These are phyloP conservation scores for Inosperma sp. DNA, from an alignment of 768 basidiomycete genomes.

Conservation along the genomic window DNA sequence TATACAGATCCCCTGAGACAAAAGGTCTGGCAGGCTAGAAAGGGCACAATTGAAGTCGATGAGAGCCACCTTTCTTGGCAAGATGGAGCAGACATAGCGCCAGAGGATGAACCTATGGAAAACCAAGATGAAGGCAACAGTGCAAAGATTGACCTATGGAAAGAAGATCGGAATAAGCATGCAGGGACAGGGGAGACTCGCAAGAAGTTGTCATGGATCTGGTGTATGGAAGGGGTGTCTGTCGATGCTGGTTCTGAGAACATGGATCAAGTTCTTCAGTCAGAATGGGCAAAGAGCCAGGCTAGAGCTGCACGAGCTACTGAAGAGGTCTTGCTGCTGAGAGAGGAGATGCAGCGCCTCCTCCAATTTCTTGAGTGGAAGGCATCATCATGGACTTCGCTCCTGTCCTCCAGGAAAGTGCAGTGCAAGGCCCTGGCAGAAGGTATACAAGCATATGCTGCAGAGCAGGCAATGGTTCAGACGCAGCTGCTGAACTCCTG, in stretches of 20 bases:
- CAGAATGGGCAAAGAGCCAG: conserved; percentile 3
- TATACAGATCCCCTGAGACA: neutral
- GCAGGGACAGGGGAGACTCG: conserved; percentile 8
- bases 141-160: neutral
- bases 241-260: neutral
- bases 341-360: conserved; percentile 1
- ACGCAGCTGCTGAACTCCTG: neutral
- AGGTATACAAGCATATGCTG: neutral
- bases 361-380: neutral
- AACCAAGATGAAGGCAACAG: neutral
- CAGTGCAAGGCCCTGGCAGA: neutral
- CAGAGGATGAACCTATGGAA: neutral
- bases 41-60: conserved; percentile 1
- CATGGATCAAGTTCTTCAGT: neutral
- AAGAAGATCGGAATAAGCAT: neutral
- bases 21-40: neutral
- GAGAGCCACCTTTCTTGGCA: neutral
- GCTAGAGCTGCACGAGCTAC: neutral
- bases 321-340: conserved; percentile 3
- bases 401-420: neutral
- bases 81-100: too few relatives aligned
- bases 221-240: neutral
- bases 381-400: neutral
- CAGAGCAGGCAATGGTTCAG: neutral
- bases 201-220: conserved; percentile 8